Conservation (phyloP, 2,329 filamentous ascomycete species). For the Chrysoporthe deuterocubensis region DNA sequence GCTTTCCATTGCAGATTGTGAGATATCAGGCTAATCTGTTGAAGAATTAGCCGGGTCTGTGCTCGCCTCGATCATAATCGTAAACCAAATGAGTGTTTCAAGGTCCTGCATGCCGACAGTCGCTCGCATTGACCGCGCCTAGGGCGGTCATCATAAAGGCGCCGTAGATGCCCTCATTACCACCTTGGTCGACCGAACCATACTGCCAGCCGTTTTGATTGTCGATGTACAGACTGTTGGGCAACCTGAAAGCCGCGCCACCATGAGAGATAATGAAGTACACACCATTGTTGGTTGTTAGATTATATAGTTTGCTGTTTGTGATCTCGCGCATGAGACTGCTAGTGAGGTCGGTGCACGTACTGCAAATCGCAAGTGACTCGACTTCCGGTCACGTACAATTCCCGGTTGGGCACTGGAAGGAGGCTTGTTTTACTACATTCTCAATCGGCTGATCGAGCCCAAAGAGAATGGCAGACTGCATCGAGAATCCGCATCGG, state of each 20-base stretch:
- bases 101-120: conserved; percentile 18
- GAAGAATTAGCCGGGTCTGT: conserved; percentile 3
- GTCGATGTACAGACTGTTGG: conserved; percentile 19
- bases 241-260: conserved; percentile 15
- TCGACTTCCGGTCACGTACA: conserved; percentile 18
- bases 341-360: conserved; percentile 10
- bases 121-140: conserved; percentile 17
- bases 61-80: conserved; percentile 11
- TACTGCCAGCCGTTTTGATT: conserved; percentile 19
- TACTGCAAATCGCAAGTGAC: conserved; percentile 19
- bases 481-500: conserved; percentile 20
- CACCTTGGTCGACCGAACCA: background rate
- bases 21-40: conserved; percentile 16
- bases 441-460: conserved; percentile 12
- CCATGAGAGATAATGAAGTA: background rate
- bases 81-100: conserved; percentile 18
- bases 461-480: conserved; percentile 19
- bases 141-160: conserved; percentile 18
- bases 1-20: conserved; percentile 11
- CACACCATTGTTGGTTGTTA: background rate
- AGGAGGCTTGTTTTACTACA: conserved; percentile 7
- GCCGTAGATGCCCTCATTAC: conserved; percentile 6
- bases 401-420: conserved; percentile 17
- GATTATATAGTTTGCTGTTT: conserved; percentile 4
- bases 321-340: conserved; percentile 1